phyloP scores from a whole-genome alignment of 1,284 basidiomycete species.

The Cutaneotrichosporon curvatum region DNA sequence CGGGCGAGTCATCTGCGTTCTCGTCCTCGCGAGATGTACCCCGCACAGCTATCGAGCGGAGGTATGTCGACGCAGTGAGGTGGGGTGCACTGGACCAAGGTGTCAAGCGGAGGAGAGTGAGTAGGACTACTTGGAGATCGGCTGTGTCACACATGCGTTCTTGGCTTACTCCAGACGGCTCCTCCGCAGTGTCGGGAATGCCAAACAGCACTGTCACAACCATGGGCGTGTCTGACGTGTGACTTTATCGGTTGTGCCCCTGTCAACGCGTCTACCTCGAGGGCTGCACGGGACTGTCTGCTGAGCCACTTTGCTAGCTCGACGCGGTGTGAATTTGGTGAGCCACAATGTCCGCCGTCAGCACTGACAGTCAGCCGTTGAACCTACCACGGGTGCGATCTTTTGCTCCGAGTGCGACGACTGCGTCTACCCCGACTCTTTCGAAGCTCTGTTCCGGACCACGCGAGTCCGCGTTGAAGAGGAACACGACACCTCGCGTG shows the following conservation, averaged over 20 bases:
- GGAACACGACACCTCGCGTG: constrained; percentile 51
- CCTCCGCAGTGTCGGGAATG: constrained; percentile 63
- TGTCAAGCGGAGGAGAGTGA: constrained; percentile 34
- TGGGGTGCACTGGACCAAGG: constrained; percentile 34
- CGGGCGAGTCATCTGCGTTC: neutral
- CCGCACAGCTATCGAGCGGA: constrained; percentile 10
- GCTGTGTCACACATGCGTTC: neutral
- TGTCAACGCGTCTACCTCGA: constrained; percentile 47
- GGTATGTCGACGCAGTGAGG: constrained; percentile 28
- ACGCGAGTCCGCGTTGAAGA: constrained; percentile 52
- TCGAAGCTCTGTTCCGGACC: constrained; percentile 47
- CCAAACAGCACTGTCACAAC: constrained; percentile 55
- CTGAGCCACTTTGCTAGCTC: constrained; percentile 22
- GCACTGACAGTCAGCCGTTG: constrained; percentile 50
- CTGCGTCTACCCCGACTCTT: constrained; percentile 51
- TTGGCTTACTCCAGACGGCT: constrained; percentile 30
- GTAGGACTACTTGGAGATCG: constrained; percentile 2
- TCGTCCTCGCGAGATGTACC: constrained; percentile 1
- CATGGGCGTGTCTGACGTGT: constrained; percentile 74
- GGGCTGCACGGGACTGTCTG: constrained; percentile 49
- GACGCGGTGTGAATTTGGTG: constrained; percentile 58
- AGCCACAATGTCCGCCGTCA: constrained; percentile 35
- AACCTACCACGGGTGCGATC: constrained; percentile 55
- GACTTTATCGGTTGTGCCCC: constrained; percentile 61
- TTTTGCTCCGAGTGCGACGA: constrained; percentile 58